Evolutionary conservation across 1,139 yeast genomes (phyloP), one percentile per base, ranked within the genome.

Genomic region (Scheffersomyces insectosa): DNA sequence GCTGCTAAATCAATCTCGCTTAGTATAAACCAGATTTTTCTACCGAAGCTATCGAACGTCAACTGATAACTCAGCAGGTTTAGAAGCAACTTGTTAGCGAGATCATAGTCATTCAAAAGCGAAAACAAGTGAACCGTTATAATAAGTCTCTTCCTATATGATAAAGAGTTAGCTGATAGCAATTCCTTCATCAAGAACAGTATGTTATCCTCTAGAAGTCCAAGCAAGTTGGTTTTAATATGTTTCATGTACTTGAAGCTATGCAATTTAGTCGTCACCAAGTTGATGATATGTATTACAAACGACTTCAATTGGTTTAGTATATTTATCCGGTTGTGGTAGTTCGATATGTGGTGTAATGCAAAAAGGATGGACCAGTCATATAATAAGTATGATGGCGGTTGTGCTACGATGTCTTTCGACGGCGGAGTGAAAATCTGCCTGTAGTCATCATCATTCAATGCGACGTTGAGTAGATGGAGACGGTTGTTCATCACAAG

Each of bases 51-150:
- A 40, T 71, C 76, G 37, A 72, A 60, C 32, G 54, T 59, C n/a
- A 66, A 49, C 38, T 62, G 66, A 42, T 55, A 56, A 20, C 45
- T 49, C 10, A 53, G 49, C 15, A 54, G 45, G 43, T 60, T 57
- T 6, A 69, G 43, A 25, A 61, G 54, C 32, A 73, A 50, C 46
- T 66, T 70, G 12, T 53, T 51, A n/a, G 68, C 48, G 7, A 72
- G 50, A 33, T 70, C 78, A 43, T 59, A 62, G 47, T 72, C 77
- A 46, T 69, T 66, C 16, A 73, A 44, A 4, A 72, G 62, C 4
- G 73, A 57, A 43, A 63, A 69, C 12, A 71, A 54, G 42, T 72
- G 74, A 3, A 64, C 58, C 0, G 56, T 42, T 3, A 46, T 40
- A 7, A 40, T 15, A 12, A 47, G 35, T n/a, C 14, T 33, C 38